Conservation (phyloP, 257 asterid species). For the Plantago major region DNA sequence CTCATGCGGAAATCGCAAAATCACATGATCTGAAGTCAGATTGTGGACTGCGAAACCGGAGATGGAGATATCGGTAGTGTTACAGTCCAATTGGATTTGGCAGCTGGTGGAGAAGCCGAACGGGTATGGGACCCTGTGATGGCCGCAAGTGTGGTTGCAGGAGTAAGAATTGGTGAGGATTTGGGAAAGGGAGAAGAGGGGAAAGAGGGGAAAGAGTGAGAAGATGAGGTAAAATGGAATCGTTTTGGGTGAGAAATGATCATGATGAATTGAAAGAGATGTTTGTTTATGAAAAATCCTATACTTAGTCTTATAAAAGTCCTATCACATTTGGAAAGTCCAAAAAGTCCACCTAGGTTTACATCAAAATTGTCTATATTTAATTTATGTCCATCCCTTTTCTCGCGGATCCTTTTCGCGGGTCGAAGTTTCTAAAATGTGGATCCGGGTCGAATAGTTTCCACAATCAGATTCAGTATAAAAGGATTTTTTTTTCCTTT, state of each 20-base stretch:
- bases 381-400: too few relatives aligned
- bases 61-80: constrained; percentile 3
- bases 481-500: too few relatives aligned
- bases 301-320: too few relatives aligned
- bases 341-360: too few relatives aligned
- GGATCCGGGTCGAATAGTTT: too few relatives aligned
- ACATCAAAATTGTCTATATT: too few relatives aligned
- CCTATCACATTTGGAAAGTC: too few relatives aligned
- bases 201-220: constrained; percentile 12
- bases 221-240: constrained; percentile 16
- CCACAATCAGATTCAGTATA: too few relatives aligned
- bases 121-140: constrained; percentile 31
- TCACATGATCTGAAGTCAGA: constrained; percentile 34
- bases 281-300: too few relatives aligned
- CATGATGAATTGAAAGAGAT: not conserved
- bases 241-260: constrained; percentile 4
- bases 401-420: too few relatives aligned
- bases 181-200: constrained; percentile 12
- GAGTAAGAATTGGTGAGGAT: too few relatives aligned
- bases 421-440: too few relatives aligned
- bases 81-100: constrained; percentile 30
- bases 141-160: constrained; percentile 26
- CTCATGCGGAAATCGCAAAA: constrained; percentile 26
- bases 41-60: constrained; percentile 34
- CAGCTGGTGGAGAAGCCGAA: constrained; percentile 48